These are phyloP conservation scores for Blastomyces emzantsi DNA, from an alignment of 2,329 filamentous ascomycete genomes.

Conservation along the genomic window DNA sequence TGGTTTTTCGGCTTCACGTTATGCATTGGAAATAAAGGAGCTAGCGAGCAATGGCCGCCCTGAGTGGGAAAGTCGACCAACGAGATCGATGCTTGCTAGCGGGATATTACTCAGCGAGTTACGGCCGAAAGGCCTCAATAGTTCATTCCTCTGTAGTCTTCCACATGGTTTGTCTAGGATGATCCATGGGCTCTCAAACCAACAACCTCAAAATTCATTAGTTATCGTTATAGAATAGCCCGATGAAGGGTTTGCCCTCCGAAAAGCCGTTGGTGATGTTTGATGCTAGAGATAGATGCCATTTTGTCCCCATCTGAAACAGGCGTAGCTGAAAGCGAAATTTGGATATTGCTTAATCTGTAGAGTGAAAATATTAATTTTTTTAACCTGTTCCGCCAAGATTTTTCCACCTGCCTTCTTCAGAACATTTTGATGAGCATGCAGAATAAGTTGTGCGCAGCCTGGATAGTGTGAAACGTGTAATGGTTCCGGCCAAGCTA, in stretches of 20 bases:
- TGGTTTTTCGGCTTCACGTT: background rate
- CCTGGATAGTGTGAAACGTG: background rate
- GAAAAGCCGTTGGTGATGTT: background rate
- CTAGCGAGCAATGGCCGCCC: background rate
- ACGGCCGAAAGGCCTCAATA: background rate
- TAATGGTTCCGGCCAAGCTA: background rate
- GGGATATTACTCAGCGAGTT: background rate
- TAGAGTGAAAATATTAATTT: background rate
- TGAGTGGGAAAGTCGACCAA: background rate
- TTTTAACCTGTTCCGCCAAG: background rate
- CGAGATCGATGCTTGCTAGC: background rate
- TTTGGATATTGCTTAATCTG: background rate
- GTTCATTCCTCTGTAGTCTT: background rate
- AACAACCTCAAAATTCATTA: background rate
- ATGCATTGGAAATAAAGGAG: background rate
- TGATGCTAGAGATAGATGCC: background rate
- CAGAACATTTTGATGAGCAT: background rate
- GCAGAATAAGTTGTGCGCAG: background rate
- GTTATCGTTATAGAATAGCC: background rate
- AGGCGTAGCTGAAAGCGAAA: background rate
- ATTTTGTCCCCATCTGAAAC: background rate
- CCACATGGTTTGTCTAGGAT: slow-evolving; percentile 4
- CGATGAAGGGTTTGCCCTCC: background rate
- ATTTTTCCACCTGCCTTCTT: background rate
- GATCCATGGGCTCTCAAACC: background rate